Base-by-base conservation (phyloP, 2,329 filamentous ascomycete genomes). In the Xylariales sp. region DNA sequence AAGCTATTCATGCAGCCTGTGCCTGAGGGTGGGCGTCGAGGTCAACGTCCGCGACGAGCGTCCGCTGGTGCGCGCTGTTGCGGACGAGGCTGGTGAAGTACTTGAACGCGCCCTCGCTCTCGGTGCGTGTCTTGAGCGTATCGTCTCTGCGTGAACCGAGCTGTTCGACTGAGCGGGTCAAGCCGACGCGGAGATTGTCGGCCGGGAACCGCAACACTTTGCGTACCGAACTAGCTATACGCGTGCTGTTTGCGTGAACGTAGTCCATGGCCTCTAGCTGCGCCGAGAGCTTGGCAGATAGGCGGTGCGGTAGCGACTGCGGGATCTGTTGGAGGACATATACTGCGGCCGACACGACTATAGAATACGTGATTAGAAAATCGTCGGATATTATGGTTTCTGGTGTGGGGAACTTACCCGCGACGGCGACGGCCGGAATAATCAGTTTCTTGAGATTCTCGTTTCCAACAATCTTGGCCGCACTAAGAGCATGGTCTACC, bases 291-390 rank as follows among this genome's bases (percentile, higher is more conserved):
- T 98, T 98, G 76, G 86, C 86, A 49, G 91, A 91, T 5, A 99
- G 88, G 10, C 94, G 93, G 61, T 91, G 91, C 1, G 96, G 96
- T 0, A 99, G 89, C 0, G 95, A 96, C 62, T 91, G 88, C 23
- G 96, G 96, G 71, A 99, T 97, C 71, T 95, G 93, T 65, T 91
- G 90, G 30, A 99, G 83, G 65, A 97, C 84, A 79, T 97, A 98
- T 68, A 90, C 91, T 3, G 91, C 85, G 49, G 92, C 92, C 59
- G 94, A 88, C 46, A 92, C 80, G 61, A 90, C 93, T 96, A 74
- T 28, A 36, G 23, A 41, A 62, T 36, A 63, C 45, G 60, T 46
- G n/a, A 49, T 76, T 67, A 76, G 71, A 41, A 57, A 62, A 45
- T 32, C 32, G 16, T n/a, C 0, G 46, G 50, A n/a, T 18, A 36